These are phyloP conservation scores for Colletotrichum horii DNA, from an alignment of 2,329 filamentous ascomycete species.

Conservation along the genomic window DNA sequence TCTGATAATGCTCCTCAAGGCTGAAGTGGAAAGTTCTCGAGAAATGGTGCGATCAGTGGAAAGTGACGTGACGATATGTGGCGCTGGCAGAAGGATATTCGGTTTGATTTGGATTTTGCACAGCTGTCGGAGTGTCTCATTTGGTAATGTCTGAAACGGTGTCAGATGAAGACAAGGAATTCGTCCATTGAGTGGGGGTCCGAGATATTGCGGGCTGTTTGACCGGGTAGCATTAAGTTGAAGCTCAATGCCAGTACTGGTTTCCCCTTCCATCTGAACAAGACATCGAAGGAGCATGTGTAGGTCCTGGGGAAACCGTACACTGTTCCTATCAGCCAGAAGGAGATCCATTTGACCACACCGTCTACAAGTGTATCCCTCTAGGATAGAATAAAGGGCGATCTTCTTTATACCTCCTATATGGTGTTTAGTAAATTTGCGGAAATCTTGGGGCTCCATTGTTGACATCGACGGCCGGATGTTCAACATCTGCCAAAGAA, in stretches of 20 bases:
- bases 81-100: no score
- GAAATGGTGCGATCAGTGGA: background rate
- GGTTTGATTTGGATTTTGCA: no score
- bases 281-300: background rate
- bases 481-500: background rate
- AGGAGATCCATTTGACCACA: background rate
- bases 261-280: background rate
- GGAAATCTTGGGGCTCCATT: background rate
- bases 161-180: background rate
- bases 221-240: background rate
- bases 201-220: background rate
- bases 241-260: background rate
- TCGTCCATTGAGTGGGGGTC: background rate
- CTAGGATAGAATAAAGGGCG: background rate
- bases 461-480: background rate
- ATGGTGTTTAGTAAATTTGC: background rate
- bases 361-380: background rate
- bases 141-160: no score
- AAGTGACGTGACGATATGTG: background rate
- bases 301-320: background rate
- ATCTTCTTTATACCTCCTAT: background rate
- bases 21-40: background rate
- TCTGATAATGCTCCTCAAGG: background rate
- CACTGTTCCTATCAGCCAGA: background rate
- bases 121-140: no score